Evolutionary conservation across 2,329 filamentous ascomycete genomes (phyloP).

Genomic region (Colletotrichum sp.): DNA sequence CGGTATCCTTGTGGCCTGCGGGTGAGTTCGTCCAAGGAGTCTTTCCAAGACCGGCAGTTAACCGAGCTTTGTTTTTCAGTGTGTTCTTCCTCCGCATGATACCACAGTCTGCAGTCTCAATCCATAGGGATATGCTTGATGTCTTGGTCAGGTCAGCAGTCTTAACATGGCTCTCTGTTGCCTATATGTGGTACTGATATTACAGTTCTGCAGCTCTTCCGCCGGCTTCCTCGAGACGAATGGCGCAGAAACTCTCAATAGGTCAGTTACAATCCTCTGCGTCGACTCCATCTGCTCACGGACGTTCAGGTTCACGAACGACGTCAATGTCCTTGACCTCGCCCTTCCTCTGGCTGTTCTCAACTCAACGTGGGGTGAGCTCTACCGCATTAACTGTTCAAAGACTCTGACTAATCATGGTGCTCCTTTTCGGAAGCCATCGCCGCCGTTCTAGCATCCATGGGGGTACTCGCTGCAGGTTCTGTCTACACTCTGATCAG

Average conservation of each 20-base stretch:
- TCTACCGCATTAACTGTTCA: too few relatives aligned
- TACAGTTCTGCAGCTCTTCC: neutral
- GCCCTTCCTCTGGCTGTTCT: neutral
- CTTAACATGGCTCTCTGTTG: neutral
- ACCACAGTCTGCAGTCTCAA: neutral
- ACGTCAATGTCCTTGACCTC: neutral
- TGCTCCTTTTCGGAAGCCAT: neutral
- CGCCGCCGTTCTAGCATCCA: neutral
- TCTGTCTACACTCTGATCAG: neutral
- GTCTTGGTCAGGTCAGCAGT: neutral
- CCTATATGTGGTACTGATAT: neutral
- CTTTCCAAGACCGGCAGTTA: neutral
- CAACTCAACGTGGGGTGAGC: neutral
- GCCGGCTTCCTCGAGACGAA: neutral
- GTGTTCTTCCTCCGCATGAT: neutral
- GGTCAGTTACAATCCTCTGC: neutral
- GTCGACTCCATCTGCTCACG: accelerated
- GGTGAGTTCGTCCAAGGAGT: neutral
- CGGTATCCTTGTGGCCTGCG: neutral
- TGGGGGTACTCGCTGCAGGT: neutral
- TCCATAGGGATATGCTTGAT: neutral
- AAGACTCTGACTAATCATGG: too few relatives aligned
- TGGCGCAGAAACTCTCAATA: neutral
- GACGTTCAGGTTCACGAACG: neutral
- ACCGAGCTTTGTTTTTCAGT: neutral